Evolutionary conservation across 1,139 yeast species (phyloP).

Genomic region (Ashbya aceris): DNA sequence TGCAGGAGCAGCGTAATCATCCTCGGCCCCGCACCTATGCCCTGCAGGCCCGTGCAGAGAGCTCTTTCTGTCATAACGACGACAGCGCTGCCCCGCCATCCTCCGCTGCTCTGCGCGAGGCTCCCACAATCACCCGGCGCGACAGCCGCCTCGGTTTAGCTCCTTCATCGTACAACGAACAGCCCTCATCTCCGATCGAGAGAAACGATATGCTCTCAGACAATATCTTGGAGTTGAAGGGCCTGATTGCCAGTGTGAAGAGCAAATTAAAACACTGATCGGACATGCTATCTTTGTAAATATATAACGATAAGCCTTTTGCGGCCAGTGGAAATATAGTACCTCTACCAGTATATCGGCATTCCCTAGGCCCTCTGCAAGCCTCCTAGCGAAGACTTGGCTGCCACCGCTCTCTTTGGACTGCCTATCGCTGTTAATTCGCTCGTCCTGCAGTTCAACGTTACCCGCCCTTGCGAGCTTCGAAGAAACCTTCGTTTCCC

Average conservation of each 20-base stretch:
- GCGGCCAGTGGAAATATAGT: no score
- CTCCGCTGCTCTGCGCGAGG: not conserved
- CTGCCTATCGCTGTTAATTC: no score
- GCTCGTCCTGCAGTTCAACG: no score
- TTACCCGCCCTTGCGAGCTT: no score
- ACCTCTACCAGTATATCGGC: no score
- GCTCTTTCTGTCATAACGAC: not conserved
- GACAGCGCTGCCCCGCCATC: not conserved
- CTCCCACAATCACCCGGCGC: not conserved
- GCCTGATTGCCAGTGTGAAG: slow-evolving; percentile 25
- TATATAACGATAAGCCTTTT: no score
- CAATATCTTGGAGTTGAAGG: slow-evolving; percentile 19
- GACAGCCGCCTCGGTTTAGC: not conserved
- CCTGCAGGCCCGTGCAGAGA: not conserved
- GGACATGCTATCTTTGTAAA: no score
- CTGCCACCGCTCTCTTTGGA: no score
- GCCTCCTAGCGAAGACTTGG: no score
- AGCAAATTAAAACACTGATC: slow-evolving; percentile 13
- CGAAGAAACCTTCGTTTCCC: no score
- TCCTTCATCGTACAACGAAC: not conserved
- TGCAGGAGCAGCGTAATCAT: not conserved
- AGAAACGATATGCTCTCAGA: slow-evolving; percentile 1
- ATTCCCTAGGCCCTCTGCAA: no score
- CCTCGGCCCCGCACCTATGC: not conserved
- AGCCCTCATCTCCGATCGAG: not conserved